A percentile compares a stretch with the other conserved stretches of the same genome.
These are phyloP conservation scores for Neofusicoccum cordaticola DNA, from an alignment of 2,329 filamentous ascomycete species.

Conservation along the genomic window DNA sequence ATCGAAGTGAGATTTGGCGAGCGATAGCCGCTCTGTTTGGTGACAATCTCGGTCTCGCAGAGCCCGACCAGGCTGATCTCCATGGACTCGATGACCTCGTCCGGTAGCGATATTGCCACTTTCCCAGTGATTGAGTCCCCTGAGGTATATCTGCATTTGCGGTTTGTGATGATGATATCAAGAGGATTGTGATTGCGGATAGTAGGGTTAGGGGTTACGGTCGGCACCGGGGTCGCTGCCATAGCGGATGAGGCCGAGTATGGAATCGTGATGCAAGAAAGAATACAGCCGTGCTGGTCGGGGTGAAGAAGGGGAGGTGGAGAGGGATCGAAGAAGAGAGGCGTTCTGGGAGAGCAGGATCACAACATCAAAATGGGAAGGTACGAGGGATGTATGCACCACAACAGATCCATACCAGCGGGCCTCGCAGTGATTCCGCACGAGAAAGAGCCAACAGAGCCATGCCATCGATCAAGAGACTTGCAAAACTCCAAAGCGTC, in stretches of 20 bases:
- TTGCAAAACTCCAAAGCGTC: too few species aligned
- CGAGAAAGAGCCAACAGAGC: too few species aligned
- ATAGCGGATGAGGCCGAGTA: not conserved
- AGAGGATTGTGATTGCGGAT: not conserved
- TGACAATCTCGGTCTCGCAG: conserved; percentile 34
- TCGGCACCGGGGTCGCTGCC: not conserved
- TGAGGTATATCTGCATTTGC: not conserved
- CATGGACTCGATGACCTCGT: conserved; percentile 20
- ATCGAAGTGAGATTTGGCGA: not conserved
- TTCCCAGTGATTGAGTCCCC: not conserved
- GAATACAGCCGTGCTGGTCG: not conserved
- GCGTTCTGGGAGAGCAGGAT: not conserved
- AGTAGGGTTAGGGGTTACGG: not conserved
- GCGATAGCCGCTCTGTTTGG: conserved; percentile 24
- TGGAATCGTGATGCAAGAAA: not conserved
- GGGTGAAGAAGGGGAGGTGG: not conserved
- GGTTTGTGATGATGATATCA: not conserved
- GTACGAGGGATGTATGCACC: not conserved
- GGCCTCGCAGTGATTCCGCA: too few species aligned
- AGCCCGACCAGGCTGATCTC: conserved; percentile 31
- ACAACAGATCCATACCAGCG: too few species aligned
- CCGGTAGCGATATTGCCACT: not conserved
- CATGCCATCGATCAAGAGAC: too few species aligned
- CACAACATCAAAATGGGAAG: not conserved
- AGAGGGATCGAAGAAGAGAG: not conserved